Evolutionary conservation across 495 filamentous ascomycete species (phyloP).

Genomic region (Neurospora sp.): DNA sequence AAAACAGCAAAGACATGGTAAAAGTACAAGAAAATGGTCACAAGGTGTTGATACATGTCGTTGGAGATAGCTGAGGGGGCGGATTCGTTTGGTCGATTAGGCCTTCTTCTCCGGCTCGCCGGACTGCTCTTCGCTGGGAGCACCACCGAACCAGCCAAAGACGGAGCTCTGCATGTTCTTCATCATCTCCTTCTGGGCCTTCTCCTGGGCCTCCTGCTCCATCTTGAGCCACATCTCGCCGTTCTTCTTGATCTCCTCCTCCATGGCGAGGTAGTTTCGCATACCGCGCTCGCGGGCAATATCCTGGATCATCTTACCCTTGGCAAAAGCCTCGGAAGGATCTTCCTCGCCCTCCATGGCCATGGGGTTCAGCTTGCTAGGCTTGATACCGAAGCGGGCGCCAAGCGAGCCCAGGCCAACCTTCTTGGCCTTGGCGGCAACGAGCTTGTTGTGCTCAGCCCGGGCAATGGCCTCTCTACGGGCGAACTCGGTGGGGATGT

Average conservation of each 20-base stretch:
- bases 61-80: not conserved
- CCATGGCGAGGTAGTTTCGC: slow-evolving; percentile 77
- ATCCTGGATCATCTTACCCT: slow-evolving; percentile 94
- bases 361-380: slow-evolving; percentile 41
- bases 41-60: slow-evolving; percentile 9
- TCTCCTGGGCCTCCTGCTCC: slow-evolving; percentile 76
- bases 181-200: slow-evolving; percentile 79
- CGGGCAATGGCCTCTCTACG: slow-evolving; percentile 77
- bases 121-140: slow-evolving; percentile 1
- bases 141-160: slow-evolving; percentile 33
- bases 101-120: slow-evolving; percentile 6
- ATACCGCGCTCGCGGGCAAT: slow-evolving; percentile 84
- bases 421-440: slow-evolving; percentile 62
- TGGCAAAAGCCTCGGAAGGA: slow-evolving; percentile 60
- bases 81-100: not conserved
- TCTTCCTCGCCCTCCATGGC: slow-evolving; percentile 56
- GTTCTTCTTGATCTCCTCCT: slow-evolving; percentile 81
- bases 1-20: not conserved
- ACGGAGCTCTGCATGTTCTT: slow-evolving; percentile 57
- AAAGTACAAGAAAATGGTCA: slow-evolving; percentile 2
- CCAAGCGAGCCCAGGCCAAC: slow-evolving; percentile 53
- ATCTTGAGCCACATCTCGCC: slow-evolving; percentile 91
- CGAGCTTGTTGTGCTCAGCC: slow-evolving; percentile 64
- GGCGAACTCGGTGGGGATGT: slow-evolving; percentile 83
- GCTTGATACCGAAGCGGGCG: slow-evolving; percentile 65